Conservation (phyloP, 1,284 basidiomycete species). For the Entoloma clypeatum region DNA sequence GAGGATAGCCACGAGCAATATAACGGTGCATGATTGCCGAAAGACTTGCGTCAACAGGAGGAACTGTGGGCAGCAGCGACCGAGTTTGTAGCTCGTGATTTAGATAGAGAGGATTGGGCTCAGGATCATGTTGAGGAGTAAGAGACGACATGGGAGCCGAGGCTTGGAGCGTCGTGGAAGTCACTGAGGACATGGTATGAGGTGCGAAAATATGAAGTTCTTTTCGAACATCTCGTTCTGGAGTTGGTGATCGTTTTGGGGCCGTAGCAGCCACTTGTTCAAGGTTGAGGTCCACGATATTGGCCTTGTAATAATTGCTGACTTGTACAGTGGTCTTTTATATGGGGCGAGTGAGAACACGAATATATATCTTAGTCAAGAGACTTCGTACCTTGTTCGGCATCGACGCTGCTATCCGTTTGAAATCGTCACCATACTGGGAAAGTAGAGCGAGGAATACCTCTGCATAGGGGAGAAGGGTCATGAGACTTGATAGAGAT, state of each 20-base stretch:
- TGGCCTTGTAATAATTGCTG: constrained; percentile 58
- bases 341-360: constrained; percentile 10
- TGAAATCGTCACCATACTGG: constrained; percentile 73
- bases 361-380: constrained; percentile 6
- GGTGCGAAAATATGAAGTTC: constrained; percentile 13
- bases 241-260: constrained; percentile 30
- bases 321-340: constrained; percentile 73
- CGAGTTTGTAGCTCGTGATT: too few relatives aligned
- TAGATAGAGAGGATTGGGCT: too few relatives aligned
- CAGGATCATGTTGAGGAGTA: too few relatives aligned
- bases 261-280: constrained; percentile 29
- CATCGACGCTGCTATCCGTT: constrained; percentile 69
- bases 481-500: constrained; percentile 14
- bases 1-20: constrained; percentile 12
- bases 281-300: constrained; percentile 44
- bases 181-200: constrained; percentile 14
- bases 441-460: constrained; percentile 62
- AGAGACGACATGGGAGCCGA: constrained; percentile 12
- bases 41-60: background rate
- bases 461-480: constrained; percentile 36
- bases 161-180: constrained; percentile 7
- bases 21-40: background rate
- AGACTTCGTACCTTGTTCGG: constrained; percentile 59
- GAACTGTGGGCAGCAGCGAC: too few relatives aligned
- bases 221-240: constrained; percentile 17